Evolutionary conservation across 2,329 filamentous ascomycete species (phyloP).

Genomic region (Alternaria panax): DNA sequence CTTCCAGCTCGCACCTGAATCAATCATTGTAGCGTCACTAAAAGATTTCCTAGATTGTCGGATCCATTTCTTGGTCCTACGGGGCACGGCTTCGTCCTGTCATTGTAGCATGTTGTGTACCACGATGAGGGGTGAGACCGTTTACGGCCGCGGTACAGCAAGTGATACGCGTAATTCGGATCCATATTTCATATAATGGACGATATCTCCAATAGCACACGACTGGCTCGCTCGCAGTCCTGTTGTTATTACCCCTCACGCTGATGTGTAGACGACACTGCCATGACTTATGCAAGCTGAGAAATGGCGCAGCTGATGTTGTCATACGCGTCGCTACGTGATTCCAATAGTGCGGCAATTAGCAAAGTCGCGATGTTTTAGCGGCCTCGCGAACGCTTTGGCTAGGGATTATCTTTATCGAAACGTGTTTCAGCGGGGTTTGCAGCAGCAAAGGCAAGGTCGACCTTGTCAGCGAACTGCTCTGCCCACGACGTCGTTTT

Average conservation of each 20-base stretch:
- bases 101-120: neutral
- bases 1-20: slow-evolving; percentile 1
- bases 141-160: slow-evolving; percentile 1
- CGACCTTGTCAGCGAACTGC: neutral
- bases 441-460: neutral
- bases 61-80: neutral
- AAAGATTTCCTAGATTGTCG: neutral
- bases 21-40: neutral
- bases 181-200: slow-evolving; percentile 2
- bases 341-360: slow-evolving; percentile 6
- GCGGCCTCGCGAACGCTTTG: neutral
- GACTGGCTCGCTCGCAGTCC: neutral
- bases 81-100: neutral
- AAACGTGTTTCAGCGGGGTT: slow-evolving; percentile 11
- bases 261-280: neutral
- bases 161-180: slow-evolving; percentile 9
- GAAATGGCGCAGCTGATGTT: slow-evolving; percentile 6
- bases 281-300: neutral
- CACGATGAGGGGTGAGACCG: neutral
- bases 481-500: neutral
- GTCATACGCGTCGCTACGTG: neutral
- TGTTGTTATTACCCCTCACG: neutral
- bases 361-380: neutral
- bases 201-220: neutral
- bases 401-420: slow-evolving; percentile 9